A percentile compares a stretch with the other conserved stretches of the same genome.
These are phyloP conservation scores for Cephaloascus fragrans DNA, from an alignment of 805 yeast genomes.

Conservation along the genomic window DNA sequence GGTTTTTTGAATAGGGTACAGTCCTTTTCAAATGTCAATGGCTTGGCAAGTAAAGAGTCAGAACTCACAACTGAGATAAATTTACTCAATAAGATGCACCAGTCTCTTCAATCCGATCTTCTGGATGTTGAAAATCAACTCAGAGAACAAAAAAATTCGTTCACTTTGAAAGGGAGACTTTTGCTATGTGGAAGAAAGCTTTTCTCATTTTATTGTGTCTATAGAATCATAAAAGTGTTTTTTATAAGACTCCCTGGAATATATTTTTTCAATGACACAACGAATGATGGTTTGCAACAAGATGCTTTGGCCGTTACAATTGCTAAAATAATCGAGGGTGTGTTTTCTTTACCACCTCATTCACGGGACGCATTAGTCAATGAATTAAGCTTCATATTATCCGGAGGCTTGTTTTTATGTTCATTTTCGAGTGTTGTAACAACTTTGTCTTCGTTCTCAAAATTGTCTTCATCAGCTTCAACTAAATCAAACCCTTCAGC, in stretches of 20 bases:
- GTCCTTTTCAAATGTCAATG: slow-evolving; percentile 26
- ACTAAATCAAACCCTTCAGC: slow-evolving; percentile 10
- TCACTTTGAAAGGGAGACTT: slow-evolving; percentile 5
- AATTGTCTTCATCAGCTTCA: slow-evolving; percentile 15
- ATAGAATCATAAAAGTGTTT: slow-evolving; percentile 33
- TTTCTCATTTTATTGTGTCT: slow-evolving; percentile 39
- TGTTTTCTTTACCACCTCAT: slow-evolving; percentile 13
- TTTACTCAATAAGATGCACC: slow-evolving; percentile 21
- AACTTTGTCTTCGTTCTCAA: slow-evolving; percentile 46
- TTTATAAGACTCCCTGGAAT: slow-evolving; percentile 28
- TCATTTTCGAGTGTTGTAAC: slow-evolving; percentile 56
- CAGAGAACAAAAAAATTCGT: slow-evolving; percentile 3
- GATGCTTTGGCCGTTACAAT: slow-evolving; percentile 43
- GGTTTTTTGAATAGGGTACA: slow-evolving; percentile 28
- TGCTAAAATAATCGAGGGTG: slow-evolving; percentile 24
- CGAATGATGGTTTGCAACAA: slow-evolving; percentile 7
- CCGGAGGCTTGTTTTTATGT: slow-evolving; percentile 50
- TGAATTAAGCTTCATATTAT: slow-evolving; percentile 39
- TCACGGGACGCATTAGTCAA: slow-evolving; percentile 31
- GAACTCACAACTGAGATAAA: slow-evolving; percentile 30
- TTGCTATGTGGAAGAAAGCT: slow-evolving; percentile 3
- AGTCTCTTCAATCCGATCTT: slow-evolving; percentile 20
- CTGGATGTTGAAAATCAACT: slow-evolving; percentile 10
- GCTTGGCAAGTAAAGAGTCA: slow-evolving; percentile 9
- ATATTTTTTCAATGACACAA: slow-evolving; percentile 5